Percentiles rank a stretch among this genome's conserved stretches.
These are phyloP conservation scores for Wickerhamiella kurtzmanii DNA, from an alignment of 805 yeast genomes.

Conservation along the genomic window DNA sequence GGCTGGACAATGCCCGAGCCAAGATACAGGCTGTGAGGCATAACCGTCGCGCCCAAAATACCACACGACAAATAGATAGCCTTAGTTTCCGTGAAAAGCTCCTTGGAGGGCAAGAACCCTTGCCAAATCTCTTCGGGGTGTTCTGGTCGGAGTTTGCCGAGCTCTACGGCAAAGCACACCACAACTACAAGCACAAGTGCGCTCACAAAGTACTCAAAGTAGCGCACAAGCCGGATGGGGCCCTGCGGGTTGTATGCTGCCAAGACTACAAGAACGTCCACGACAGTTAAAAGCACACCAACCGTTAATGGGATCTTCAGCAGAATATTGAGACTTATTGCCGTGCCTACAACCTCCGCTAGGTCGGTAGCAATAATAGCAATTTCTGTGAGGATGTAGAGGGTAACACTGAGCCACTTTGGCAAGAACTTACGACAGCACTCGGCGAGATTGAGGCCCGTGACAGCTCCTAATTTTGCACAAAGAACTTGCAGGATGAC, in stretches of 20 bases:
- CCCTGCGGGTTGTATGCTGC: slow-evolving; percentile 71
- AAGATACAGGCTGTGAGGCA: slow-evolving; percentile 80
- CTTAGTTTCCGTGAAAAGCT: slow-evolving; percentile 38
- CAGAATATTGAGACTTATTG: slow-evolving; percentile 66
- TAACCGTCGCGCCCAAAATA: slow-evolving; percentile 84
- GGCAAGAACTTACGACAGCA: slow-evolving; percentile 67
- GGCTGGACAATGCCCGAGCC: slow-evolving; percentile 86
- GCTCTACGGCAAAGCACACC: slow-evolving; percentile 57
- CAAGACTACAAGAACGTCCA: slow-evolving; percentile 67
- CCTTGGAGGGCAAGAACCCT: slow-evolving; percentile 62
- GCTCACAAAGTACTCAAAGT: slow-evolving; percentile 66
- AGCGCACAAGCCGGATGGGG: slow-evolving; percentile 57
- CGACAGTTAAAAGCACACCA: slow-evolving; percentile 68
- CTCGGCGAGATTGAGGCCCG: slow-evolving; percentile 79
- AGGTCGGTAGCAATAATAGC: slow-evolving; percentile 87
- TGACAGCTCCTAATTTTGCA: slow-evolving; percentile 75
- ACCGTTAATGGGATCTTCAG: slow-evolving; percentile 57
- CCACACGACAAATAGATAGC: slow-evolving; percentile 71
- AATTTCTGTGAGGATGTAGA: slow-evolving; percentile 64
- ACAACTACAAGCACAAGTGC: slow-evolving; percentile 60
- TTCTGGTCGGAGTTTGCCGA: slow-evolving; percentile 36
- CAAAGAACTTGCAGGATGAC: slow-evolving; percentile 71
- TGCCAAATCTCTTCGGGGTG: slow-evolving; percentile 38
- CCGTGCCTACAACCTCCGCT: slow-evolving; percentile 92
- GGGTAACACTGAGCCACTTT: slow-evolving; percentile 42